These are phyloP conservation scores for Medicago arabica DNA, from an alignment of 306 rosid genomes.

Conservation along the genomic window DNA sequence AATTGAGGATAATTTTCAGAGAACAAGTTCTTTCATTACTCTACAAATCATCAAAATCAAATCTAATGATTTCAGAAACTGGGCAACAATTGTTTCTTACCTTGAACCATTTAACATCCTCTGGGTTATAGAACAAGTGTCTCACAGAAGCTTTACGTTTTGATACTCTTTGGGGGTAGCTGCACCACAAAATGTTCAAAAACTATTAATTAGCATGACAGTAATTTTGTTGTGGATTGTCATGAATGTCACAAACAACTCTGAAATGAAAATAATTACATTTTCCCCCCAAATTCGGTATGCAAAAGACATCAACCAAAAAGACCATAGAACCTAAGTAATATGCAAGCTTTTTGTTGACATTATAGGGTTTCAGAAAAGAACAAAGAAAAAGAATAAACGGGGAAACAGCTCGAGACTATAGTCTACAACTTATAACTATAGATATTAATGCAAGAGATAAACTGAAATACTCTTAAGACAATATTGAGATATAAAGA, in stretches of 20 bases:
- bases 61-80: slow-evolving; percentile 10
- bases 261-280: slow-evolving; percentile 8
- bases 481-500: neutral
- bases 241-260: slow-evolving; percentile 2
- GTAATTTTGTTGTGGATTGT: slow-evolving; percentile 8
- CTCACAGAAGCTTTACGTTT: slow-evolving; percentile 83
- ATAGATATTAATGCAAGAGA: neutral
- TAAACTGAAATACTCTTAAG: neutral
- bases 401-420: neutral
- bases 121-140: slow-evolving; percentile 92
- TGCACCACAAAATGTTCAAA: slow-evolving; percentile 54
- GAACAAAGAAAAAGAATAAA: neutral
- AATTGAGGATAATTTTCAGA: slow-evolving; percentile 9
- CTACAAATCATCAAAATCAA: slow-evolving; percentile 13
- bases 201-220: slow-evolving; percentile 9
- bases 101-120: slow-evolving; percentile 97
- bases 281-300: neutral
- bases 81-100: slow-evolving; percentile 47
- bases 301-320: slow-evolving; percentile 17
- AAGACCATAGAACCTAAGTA: slow-evolving; percentile 13
- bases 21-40: neutral
- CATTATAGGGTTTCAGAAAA: neutral
- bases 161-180: slow-evolving; percentile 95
- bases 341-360: slow-evolving; percentile 1
- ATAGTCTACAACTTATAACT: neutral